phyloP scores from a whole-genome alignment of 2,329 filamentous ascomycete species.

The Pseudocercospora eumusae region DNA sequence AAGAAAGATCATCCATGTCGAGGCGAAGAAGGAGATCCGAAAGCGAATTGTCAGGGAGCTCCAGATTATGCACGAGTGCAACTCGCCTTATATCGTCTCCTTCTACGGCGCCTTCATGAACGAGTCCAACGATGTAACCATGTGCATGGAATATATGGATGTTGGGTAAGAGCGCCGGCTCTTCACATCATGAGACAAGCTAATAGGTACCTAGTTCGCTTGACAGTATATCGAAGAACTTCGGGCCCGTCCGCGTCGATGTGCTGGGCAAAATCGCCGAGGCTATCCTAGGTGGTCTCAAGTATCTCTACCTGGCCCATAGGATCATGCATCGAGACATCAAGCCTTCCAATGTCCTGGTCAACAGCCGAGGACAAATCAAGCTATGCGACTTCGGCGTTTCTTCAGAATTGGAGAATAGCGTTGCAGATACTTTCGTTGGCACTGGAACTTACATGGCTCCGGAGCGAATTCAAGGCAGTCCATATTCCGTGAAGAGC shows the following conservation, averaged over 20 bases:
- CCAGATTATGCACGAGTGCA: conserved; percentile 97
- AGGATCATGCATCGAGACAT: conserved; percentile 99
- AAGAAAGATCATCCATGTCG: conserved; percentile 97
- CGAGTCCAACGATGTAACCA: conserved; percentile 94
- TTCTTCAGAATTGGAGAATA: conserved; percentile 97
- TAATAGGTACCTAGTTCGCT: conserved; percentile 64
- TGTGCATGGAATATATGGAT: conserved; percentile 99
- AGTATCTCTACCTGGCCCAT: conserved; percentile 92
- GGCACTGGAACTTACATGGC: conserved; percentile 99
- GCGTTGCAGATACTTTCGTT: conserved; percentile 96
- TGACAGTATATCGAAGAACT: conserved; percentile 89
- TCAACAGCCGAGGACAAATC: conserved; percentile 91
- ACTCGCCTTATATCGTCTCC: conserved; percentile 93
- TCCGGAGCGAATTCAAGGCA: conserved; percentile 93
- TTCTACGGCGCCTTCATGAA: conserved; percentile 98
- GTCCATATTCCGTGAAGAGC: conserved; percentile 95
- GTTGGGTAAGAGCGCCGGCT: conserved; percentile 73
- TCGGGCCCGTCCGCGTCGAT: conserved; percentile 92
- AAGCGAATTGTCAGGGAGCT: conserved; percentile 96
- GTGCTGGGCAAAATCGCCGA: conserved; percentile 97
- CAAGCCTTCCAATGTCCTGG: conserved; percentile 95
- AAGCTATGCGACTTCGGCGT: conserved; percentile 99
- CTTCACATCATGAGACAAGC: background rate
- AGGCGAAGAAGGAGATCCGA: conserved; percentile 94
- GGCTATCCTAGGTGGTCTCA: conserved; percentile 86